Base-by-base conservation (phyloP, 75 land plant genomes). In the Cryptomeria japonica region DNA sequence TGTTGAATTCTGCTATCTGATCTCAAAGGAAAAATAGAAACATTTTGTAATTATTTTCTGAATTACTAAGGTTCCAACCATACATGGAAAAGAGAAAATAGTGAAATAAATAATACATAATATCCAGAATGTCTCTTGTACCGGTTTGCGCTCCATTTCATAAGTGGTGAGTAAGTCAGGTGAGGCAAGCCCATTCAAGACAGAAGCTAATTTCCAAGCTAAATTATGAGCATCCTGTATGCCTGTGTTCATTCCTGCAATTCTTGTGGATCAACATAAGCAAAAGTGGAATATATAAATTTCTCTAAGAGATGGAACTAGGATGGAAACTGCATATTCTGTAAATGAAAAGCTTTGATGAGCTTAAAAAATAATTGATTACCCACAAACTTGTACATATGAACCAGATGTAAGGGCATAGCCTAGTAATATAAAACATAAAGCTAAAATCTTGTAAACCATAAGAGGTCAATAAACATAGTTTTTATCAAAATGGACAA, bases 211-310 rank as follows among this genome's bases (percentile, higher is more conserved):
- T 84, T 98, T 98, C 99, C 99, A 98, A 13, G 99, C 99, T 55
- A 98, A 89, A 90, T 98, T 98, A 89, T 98, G 99, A 79, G 95
- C 96, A 94, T 98, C 99, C 88, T 98, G 99, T 87, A 98, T 95
- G 49, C 99, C 99, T 42, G 99, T 98, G 87, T 98, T 98, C 97
- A 98, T 94, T 68, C 99, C 99, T 98, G 92, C 84, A 90, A 79
- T 25, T 76, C 58, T 34, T 3, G 77, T 32, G 34, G 77, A 32
- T 31, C 37, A 75, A 75, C 77, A 44, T 46, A 82, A 44, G 34
- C 5, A 82, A 82, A 82, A 46, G 15, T 6, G 53, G 14, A 28
- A 10, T n/a, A 9, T 44, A 42, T 11, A 42, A 46, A 82, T 44
- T n/a, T 44, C 84, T 80, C 83, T 80, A 42, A 15, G 12, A 80